phyloP scores from a whole-genome alignment of 2,329 filamentous ascomycete genomes.

The Thelonectria discophora region DNA sequence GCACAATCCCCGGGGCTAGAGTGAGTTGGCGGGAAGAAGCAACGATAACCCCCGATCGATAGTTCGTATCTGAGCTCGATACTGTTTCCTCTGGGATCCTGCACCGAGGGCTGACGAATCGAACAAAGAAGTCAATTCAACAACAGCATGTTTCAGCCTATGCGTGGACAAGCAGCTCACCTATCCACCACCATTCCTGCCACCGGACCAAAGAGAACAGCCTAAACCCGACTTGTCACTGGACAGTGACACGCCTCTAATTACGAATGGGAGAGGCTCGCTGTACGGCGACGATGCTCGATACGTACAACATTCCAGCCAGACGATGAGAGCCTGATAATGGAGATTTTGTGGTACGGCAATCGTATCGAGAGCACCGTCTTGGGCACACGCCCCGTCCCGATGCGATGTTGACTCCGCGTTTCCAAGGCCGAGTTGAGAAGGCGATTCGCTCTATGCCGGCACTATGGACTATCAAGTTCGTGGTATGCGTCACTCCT shows the following conservation, averaged over 20 bases:
- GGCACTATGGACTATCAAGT: neutral
- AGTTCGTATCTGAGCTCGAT: constrained; percentile 17
- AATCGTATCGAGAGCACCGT: constrained; percentile 13
- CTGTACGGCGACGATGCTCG: constrained; percentile 19
- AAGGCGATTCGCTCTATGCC: constrained; percentile 2
- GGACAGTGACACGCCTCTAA: neutral
- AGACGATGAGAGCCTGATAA: constrained; percentile 26
- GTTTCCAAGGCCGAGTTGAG: neutral
- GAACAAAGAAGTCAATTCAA: constrained; percentile 2
- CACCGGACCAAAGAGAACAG: neutral
- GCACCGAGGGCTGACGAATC: constrained; percentile 4
- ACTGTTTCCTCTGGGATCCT: constrained; percentile 13
- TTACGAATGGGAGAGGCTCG: neutral
- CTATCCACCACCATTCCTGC: neutral
- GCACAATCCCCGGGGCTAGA: constrained; percentile 6
- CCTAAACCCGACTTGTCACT: neutral
- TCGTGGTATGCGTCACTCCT: constrained; percentile 12
- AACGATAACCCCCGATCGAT: constrained; percentile 18
- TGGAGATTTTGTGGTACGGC: constrained; percentile 19
- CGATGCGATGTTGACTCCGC: neutral
- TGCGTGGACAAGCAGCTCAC: neutral
- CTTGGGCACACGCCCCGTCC: constrained; percentile 17
- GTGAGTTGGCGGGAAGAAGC: constrained; percentile 20
- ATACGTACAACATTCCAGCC: constrained; percentile 38
- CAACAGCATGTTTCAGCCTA: neutral